Conservation (phyloP, 1,284 basidiomycete genomes). For the Agroathelia rolfsii region DNA sequence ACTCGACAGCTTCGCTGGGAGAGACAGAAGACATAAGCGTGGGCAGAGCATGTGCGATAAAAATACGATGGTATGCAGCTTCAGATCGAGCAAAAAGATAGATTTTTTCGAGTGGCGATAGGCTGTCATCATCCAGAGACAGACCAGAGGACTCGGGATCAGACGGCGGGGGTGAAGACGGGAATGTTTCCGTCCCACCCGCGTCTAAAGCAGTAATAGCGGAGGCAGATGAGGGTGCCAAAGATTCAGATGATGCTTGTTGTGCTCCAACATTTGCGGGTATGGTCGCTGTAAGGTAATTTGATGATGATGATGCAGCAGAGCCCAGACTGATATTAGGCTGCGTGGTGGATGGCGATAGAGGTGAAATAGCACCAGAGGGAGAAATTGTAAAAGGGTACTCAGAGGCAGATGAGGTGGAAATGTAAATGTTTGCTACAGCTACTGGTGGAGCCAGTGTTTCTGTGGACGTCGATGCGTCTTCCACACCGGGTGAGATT, state of each 20-base stretch:
- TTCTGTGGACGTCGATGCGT: slow-evolving; percentile 21
- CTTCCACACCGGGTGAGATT: slow-evolving; percentile 21
- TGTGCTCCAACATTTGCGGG: too few relatives aligned
- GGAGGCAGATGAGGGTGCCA: too few relatives aligned
- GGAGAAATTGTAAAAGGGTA: slow-evolving; percentile 23
- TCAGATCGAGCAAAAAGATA: slow-evolving; percentile 88
- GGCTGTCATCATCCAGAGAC: slow-evolving; percentile 61
- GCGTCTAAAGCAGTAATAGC: too few relatives aligned
- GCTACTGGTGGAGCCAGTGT: too few relatives aligned
- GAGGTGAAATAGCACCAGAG: slow-evolving; percentile 21
- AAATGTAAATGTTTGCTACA: slow-evolving; percentile 12
- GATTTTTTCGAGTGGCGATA: slow-evolving; percentile 85
- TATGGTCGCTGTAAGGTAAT: too few relatives aligned
- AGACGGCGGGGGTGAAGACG: too few relatives aligned
- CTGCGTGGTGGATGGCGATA: too few relatives aligned
- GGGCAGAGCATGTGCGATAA: slow-evolving; percentile 75
- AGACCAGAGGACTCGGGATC: too few relatives aligned
- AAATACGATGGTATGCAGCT: slow-evolving; percentile 69
- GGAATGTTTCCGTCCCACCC: too few relatives aligned
- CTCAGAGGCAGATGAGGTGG: slow-evolving; percentile 9
- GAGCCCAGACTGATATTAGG: too few relatives aligned
- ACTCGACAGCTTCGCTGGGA: slow-evolving; percentile 87
- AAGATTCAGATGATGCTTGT: too few relatives aligned
- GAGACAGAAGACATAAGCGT: slow-evolving; percentile 67
- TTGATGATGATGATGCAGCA: too few relatives aligned